phyloP scores from a whole-genome alignment of 129 eudicot species.

The Glebionis coronaria region DNA sequence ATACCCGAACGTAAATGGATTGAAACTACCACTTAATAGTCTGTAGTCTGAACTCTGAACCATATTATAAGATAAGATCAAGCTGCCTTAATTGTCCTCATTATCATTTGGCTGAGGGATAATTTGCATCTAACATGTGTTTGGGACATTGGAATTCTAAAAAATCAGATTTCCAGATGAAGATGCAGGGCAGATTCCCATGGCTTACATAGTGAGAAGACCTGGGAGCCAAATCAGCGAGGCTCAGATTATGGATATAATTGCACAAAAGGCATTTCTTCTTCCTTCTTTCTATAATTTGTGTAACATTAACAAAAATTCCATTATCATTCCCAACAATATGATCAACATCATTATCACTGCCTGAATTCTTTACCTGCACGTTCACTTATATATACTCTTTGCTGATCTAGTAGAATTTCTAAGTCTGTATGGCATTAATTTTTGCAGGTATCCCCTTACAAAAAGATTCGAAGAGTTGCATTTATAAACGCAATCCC shows the following conservation, averaged over 20 bases:
- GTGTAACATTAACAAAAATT: too few relatives aligned
- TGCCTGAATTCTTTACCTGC: too few relatives aligned
- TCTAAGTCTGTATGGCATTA: slow-evolving; percentile 1
- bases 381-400: background rate
- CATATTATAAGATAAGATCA: slow-evolving; percentile 5
- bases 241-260: slow-evolving; percentile 66
- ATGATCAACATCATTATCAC: too few relatives aligned
- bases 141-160: slow-evolving; percentile 9
- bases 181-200: slow-evolving; percentile 91
- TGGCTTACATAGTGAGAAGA: slow-evolving; percentile 81
- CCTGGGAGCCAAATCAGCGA: slow-evolving; percentile 64
- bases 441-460: slow-evolving; percentile 73
- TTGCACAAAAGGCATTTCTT: slow-evolving; percentile 73
- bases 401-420: background rate
- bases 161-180: slow-evolving; percentile 84
- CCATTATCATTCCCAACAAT: too few relatives aligned
- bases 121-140: slow-evolving; percentile 4
- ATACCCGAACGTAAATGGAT: background rate
- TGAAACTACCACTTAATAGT: background rate
- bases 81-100: background rate
- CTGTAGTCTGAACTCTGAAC: too few relatives aligned
- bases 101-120: background rate
- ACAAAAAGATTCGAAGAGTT: slow-evolving; percentile 79
- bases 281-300: too few relatives aligned
- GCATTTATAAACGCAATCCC: slow-evolving; percentile 70